Evolutionary conservation across 495 filamentous ascomycete genomes (phyloP), one percentile per base, ranked within the genome.

Genomic region (Annulohypoxylon stygium): DNA sequence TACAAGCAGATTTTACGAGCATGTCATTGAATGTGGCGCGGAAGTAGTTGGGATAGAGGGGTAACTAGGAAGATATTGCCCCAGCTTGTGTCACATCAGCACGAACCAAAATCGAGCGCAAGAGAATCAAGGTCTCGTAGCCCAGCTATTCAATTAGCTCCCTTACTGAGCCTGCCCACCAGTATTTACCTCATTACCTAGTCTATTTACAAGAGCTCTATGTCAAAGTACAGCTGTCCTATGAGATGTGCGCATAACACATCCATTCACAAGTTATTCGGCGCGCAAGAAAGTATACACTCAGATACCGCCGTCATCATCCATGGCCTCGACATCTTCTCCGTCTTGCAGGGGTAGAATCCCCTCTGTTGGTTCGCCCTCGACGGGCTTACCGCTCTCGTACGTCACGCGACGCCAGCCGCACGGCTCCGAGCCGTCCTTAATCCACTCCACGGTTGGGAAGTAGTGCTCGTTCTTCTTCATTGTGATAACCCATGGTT

Each of bases 391-490:
- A 39, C 84, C 83, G 26, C 87, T 88, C 68, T 92, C 90, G 73
- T 94, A 92, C 7, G 90, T 92, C 51, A 93, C 82, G 3, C 91
- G 86, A 55, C 86, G 84, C 93, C 93, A 95, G 34, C 92, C 92
- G 45, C 86, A 87, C 0, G 83, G 81, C 61, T 88, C 83, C 6
- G 83, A 82, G 9, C 84, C 71, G 61, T 95, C 92, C 76, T 95
- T 94, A 76, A 92, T 87, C 79, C 93, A 94, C 80, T 97, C 93
- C 78, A 93, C 91, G 67, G 93, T 95, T 10, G 93, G 93, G 87
- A 97, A 97, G 78, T 99, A 99, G 81, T 99, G 96, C 80, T 99
- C 97, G 79, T 97, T 97, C 89, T 99, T 99, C 90, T 99, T 99
- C 90, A 99, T 98, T 26, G 95, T 98, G 18, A 96, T 92, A 25